These are phyloP conservation scores for Pouteria campechiana DNA, from an alignment of 179 eudicot species.

Conservation along the genomic window DNA sequence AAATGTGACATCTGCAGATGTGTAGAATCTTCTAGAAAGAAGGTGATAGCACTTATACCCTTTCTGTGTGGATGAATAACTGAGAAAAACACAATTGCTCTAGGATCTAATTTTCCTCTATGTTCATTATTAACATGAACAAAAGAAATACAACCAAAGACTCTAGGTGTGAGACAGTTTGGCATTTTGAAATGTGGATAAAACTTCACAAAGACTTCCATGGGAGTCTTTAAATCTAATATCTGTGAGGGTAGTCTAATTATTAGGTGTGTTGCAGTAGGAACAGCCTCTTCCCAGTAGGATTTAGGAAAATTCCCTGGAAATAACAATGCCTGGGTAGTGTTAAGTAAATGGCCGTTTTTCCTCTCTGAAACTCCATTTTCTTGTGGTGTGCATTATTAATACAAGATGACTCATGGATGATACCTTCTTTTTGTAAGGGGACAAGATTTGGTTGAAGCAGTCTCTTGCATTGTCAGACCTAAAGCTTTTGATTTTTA, in stretches of 20 bases:
- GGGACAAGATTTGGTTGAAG: background rate
- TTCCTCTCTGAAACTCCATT: background rate
- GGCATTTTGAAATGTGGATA: background rate
- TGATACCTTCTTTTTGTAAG: background rate
- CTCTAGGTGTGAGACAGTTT: background rate
- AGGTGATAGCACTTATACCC: too few species aligned
- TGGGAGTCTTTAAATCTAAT: background rate
- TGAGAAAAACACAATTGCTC: too few species aligned
- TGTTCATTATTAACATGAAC: background rate
- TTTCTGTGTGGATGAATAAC: too few species aligned
- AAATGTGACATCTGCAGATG: too few species aligned
- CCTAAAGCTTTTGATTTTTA: too few species aligned
- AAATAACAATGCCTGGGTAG: too few species aligned
- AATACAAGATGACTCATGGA: background rate
- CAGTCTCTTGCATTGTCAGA: conserved; percentile 1
- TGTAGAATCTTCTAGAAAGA: too few species aligned
- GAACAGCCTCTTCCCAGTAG: background rate
- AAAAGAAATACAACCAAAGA: conserved; percentile 1
- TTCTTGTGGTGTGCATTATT: background rate
- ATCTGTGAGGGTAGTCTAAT: background rate
- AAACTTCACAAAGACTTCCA: background rate
- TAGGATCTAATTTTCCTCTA: background rate
- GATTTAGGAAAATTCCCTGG: background rate
- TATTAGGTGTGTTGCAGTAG: background rate
- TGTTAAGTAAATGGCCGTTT: too few species aligned